phyloP scores from a whole-genome alignment of 805 yeast genomes.

The Helenozyma rhizophorensis region DNA sequence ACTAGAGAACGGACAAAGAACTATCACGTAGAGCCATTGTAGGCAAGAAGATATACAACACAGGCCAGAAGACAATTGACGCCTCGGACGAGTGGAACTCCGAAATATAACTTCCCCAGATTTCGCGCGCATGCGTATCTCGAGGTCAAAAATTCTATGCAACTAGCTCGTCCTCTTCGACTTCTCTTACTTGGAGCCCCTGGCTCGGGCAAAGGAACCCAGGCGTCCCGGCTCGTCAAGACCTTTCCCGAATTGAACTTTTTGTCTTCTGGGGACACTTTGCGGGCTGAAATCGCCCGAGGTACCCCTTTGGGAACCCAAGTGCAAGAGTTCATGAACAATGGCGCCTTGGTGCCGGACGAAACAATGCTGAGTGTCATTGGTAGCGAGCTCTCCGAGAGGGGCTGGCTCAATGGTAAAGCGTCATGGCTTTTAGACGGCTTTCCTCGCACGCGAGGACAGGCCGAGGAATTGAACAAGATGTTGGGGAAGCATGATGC shows the following conservation, averaged over 20 bases:
- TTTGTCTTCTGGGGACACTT: slow-evolving; percentile 79
- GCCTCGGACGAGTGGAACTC: not conserved
- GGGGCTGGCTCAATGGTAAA: slow-evolving; percentile 39
- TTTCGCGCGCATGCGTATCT: not conserved
- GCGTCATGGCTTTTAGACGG: slow-evolving; percentile 83
- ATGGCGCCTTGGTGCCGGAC: slow-evolving; percentile 77
- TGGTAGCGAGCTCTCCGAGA: slow-evolving; percentile 40
- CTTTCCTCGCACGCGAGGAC: slow-evolving; percentile 77
- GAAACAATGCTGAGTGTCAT: slow-evolving; percentile 57
- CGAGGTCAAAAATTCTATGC: slow-evolving; percentile 4
- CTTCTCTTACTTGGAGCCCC: slow-evolving; percentile 86
- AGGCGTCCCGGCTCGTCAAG: slow-evolving; percentile 60
- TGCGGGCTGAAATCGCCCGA: slow-evolving; percentile 61
- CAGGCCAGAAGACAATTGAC: not conserved
- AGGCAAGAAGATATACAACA: not conserved
- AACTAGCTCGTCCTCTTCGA: slow-evolving; percentile 26
- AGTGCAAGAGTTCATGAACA: slow-evolving; percentile 53
- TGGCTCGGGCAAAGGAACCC: slow-evolving; percentile 94
- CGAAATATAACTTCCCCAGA: not conserved
- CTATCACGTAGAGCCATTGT: not conserved
- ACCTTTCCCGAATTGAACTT: slow-evolving; percentile 50
- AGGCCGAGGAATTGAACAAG: slow-evolving; percentile 58
- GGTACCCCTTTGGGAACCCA: slow-evolving; percentile 50
- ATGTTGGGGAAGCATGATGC: slow-evolving; percentile 36
- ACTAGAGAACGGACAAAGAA: too few species aligned